phyloP scores from a whole-genome alignment of 768 basidiomycete species.

The Xerocomellus intermedius region DNA sequence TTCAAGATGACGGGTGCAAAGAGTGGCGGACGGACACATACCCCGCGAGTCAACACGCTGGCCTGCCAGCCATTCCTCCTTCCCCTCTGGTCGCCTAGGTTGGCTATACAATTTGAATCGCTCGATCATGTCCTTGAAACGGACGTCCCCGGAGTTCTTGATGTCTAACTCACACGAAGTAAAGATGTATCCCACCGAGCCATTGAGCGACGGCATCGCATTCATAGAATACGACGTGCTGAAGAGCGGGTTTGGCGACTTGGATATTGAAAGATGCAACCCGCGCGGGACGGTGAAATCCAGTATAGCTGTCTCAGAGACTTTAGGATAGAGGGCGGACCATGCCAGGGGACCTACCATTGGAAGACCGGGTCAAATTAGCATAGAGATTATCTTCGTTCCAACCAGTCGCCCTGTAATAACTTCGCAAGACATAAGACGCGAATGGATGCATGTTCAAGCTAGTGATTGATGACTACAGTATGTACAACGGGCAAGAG shows the following conservation, averaged over 20 bases:
- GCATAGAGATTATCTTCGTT: constrained; percentile 94
- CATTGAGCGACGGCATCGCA: constrained; percentile 88
- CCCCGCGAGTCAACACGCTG: constrained; percentile 75
- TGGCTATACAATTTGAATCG: constrained; percentile 82
- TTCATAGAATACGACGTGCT: constrained; percentile 91
- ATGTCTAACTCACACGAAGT: constrained; percentile 81
- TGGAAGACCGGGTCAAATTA: constrained; percentile 86
- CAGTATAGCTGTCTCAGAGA: constrained; percentile 62
- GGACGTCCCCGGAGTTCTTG: constrained; percentile 64
- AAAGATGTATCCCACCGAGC: constrained; percentile 91
- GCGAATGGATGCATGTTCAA: constrained; percentile 78
- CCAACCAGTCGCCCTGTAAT: constrained; percentile 94
- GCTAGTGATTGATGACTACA: not conserved
- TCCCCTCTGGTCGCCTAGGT: constrained; percentile 74
- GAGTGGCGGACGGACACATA: constrained; percentile 33
- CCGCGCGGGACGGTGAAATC: constrained; percentile 88
- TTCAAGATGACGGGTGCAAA: constrained; percentile 7
- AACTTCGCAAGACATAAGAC: constrained; percentile 82
- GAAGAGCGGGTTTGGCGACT: constrained; percentile 86
- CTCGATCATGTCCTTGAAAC: constrained; percentile 87
- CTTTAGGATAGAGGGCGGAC: constrained; percentile 4
- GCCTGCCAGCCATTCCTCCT: constrained; percentile 81
- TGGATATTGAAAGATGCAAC: constrained; percentile 76
- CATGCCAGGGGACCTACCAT: constrained; percentile 50
- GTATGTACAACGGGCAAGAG: not conserved